phyloP scores from a whole-genome alignment of 495 filamentous ascomycete species.

The Cercophora scortea region DNA sequence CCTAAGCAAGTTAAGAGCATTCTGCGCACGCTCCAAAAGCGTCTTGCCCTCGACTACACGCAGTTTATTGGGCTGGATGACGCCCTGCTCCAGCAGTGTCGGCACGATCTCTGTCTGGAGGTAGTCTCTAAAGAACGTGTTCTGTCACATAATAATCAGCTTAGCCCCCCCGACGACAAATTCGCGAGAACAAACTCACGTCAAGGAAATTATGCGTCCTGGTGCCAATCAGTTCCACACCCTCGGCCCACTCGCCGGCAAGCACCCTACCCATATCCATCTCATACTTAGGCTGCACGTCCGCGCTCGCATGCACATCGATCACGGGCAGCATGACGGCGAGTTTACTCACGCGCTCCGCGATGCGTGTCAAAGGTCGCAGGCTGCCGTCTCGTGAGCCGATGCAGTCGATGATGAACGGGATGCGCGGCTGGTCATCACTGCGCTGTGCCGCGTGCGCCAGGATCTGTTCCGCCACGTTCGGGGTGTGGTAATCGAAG shows the following conservation, averaged over 20 bases:
- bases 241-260: slow-evolving; percentile 34
- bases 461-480: slow-evolving; percentile 29
- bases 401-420: slow-evolving; percentile 47
- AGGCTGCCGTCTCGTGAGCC: slow-evolving; percentile 36
- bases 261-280: slow-evolving; percentile 29
- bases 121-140: slow-evolving; percentile 38
- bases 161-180: neutral
- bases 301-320: slow-evolving; percentile 26
- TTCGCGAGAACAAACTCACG: slow-evolving; percentile 18
- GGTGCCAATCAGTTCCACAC: slow-evolving; percentile 39
- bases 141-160: slow-evolving; percentile 21
- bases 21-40: slow-evolving; percentile 41
- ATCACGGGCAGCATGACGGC: slow-evolving; percentile 48
- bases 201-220: slow-evolving; percentile 41
- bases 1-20: slow-evolving; percentile 33
- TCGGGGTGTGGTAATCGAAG: slow-evolving; percentile 39
- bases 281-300: slow-evolving; percentile 30
- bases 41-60: slow-evolving; percentile 39
- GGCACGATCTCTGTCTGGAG: slow-evolving; percentile 44
- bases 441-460: slow-evolving; percentile 3
- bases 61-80: slow-evolving; percentile 39
- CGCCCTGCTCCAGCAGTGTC: slow-evolving; percentile 32
- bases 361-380: slow-evolving; percentile 34
- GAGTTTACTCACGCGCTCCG: slow-evolving; percentile 33
- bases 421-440: slow-evolving; percentile 19